Percentiles rank a stretch among this genome's conserved stretches.
Conservation (phyloP, 2,329 filamentous ascomycete species). For the Cladosporium oxysporum region DNA sequence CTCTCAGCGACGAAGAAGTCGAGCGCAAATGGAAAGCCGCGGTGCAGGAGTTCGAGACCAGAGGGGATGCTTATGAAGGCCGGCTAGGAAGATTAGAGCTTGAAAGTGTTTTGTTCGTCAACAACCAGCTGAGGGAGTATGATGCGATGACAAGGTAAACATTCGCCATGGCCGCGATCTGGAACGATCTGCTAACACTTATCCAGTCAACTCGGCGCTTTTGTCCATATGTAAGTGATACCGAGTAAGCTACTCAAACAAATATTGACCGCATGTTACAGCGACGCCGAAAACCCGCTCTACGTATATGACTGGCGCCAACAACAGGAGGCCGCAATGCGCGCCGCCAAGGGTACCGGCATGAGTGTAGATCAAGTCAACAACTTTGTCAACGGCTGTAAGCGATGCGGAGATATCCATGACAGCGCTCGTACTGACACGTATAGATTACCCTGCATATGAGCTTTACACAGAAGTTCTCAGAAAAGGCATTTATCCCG, state of each 20-base stretch:
- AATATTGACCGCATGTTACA: conserved; percentile 27
- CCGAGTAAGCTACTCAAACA: neutral
- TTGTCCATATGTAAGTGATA: conserved; percentile 63
- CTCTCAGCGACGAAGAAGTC: conserved; percentile 58
- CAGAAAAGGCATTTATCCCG: conserved; percentile 50
- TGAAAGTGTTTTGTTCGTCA: conserved; percentile 59
- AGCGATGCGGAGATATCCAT: conserved; percentile 29
- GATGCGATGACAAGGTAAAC: conserved; percentile 57
- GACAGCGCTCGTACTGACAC: neutral
- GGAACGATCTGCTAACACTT: conserved; percentile 26
- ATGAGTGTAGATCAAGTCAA: conserved; percentile 82
- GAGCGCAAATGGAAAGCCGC: conserved; percentile 57
- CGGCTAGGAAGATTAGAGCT: conserved; percentile 57
- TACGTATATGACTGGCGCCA: conserved; percentile 85
- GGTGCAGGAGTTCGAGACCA: conserved; percentile 51
- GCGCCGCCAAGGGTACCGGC: conserved; percentile 66
- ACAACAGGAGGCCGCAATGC: conserved; percentile 75
- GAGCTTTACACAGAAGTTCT: conserved; percentile 56
- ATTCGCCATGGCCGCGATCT: neutral
- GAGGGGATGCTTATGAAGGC: conserved; percentile 47
- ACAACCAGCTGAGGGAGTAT: conserved; percentile 60
- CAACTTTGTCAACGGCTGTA: conserved; percentile 70
- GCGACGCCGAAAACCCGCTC: conserved; percentile 68
- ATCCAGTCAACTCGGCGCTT: conserved; percentile 58
- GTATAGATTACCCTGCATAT: conserved; percentile 53